Evolutionary conservation across 164 flowering plant species (phyloP).

Genomic region (Tinospora cordifolia): DNA sequence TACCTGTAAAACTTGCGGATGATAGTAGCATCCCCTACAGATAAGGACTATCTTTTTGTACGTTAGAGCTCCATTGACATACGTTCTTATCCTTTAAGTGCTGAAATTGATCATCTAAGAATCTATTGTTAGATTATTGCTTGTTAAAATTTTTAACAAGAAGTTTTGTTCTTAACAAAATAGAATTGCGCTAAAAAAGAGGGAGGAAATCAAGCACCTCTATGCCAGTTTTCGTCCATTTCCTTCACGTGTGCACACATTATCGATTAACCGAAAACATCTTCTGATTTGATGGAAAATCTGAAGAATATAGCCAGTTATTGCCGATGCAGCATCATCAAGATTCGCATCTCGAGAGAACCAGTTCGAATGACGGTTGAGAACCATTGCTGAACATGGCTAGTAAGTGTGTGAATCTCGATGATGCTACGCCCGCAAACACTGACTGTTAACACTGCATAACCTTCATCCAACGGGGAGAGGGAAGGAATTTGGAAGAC

Average conservation of each 20-base stretch:
- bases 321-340: conserved; percentile 46
- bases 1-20: neutral
- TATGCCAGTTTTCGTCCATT: neutral
- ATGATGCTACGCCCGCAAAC: conserved; percentile 62
- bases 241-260: neutral
- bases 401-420: conserved; percentile 43
- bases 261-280: neutral
- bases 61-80: too few species aligned
- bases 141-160: neutral
- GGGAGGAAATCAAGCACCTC: neutral
- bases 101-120: too few species aligned
- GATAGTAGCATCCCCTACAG: neutral
- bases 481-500: too few species aligned
- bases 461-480: too few species aligned
- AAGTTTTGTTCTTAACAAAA: neutral
- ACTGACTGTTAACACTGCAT: conserved; percentile 24
- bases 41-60: too few species aligned
- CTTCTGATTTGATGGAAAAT: too few species aligned
- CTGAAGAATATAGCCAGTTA: conserved; percentile 25
- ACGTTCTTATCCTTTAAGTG: too few species aligned
- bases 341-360: conserved; percentile 48
- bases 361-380: neutral
- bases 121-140: neutral
- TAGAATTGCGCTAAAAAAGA: neutral
- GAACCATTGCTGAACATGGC: neutral